phyloP scores from a whole-genome alignment of 2,329 filamentous ascomycete species.

The Parastagonospora avenae region DNA sequence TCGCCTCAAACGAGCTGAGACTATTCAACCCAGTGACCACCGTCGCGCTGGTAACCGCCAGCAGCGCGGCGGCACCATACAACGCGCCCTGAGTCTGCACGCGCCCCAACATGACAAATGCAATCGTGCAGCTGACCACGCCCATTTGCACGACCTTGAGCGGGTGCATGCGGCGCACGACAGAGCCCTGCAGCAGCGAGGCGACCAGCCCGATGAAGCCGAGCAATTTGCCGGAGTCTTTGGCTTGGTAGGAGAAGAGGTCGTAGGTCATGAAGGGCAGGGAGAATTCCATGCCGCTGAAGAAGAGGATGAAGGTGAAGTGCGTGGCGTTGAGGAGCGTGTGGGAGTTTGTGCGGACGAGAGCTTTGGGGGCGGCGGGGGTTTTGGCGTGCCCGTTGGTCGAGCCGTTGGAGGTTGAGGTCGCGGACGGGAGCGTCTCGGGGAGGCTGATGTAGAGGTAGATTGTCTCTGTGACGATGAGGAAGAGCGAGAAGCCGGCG shows the following conservation, averaged over 20 bases:
- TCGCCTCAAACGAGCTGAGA: conserved; percentile 86
- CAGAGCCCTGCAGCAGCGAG: conserved; percentile 88
- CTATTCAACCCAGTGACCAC: conserved; percentile 95
- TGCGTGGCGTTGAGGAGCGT: conserved; percentile 82
- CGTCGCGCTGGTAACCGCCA: conserved; percentile 90
- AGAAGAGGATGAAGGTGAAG: conserved; percentile 91
- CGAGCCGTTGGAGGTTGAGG: conserved; percentile 18
- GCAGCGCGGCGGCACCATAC: conserved; percentile 79
- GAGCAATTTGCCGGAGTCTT: conserved; percentile 81
- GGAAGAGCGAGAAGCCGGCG: conserved; percentile 80
- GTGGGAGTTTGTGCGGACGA: conserved; percentile 77
- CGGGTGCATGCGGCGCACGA: conserved; percentile 84
- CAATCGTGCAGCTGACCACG: conserved; percentile 74
- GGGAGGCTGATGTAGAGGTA: conserved; percentile 86
- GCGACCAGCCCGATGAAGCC: conserved; percentile 92
- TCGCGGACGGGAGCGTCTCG: conserved; percentile 73
- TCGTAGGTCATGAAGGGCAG: conserved; percentile 98
- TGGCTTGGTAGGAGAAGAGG: conserved; percentile 80
- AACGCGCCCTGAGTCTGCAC: conserved; percentile 71
- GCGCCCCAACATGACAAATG: conserved; percentile 78
- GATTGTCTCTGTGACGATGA: conserved; percentile 84
- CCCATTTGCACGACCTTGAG: conserved; percentile 80
- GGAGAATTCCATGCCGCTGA: conserved; percentile 97
- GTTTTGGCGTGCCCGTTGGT: conserved; percentile 28
- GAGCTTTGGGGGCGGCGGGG: conserved; percentile 23